Conservation (phyloP, 306 rosid species). For the Heteromeles arbutifolia region DNA sequence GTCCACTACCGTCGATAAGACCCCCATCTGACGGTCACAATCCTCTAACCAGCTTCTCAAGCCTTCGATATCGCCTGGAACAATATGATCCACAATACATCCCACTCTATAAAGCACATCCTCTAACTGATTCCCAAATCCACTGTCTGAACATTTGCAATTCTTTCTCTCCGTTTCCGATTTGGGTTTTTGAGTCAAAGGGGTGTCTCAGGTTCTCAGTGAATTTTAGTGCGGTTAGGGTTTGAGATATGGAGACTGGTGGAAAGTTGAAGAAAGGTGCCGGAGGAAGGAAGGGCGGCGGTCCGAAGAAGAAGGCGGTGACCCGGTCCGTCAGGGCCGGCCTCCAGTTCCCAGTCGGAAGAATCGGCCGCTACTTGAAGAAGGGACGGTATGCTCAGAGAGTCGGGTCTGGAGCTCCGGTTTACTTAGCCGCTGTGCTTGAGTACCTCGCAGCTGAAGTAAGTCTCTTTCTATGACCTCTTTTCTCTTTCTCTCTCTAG, state of each 20-base stretch:
- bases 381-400: constrained; percentile 59
- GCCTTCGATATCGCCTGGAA: not conserved
- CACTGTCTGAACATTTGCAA: not conserved
- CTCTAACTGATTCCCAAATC: not conserved
- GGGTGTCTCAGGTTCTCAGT: not conserved
- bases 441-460: constrained; percentile 80
- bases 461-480: not conserved
- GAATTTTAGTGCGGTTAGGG: not conserved
- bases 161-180: not conserved
- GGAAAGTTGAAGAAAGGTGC: constrained; percentile 62
- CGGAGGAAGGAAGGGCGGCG: constrained; percentile 58
- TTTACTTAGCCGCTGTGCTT: constrained; percentile 68
- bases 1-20: constrained; percentile 32
- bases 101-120: constrained; percentile 21
- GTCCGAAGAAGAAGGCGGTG: constrained; percentile 73
- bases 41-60: not conserved
- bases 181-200: not conserved
- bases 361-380: constrained; percentile 71
- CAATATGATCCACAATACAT: not conserved
- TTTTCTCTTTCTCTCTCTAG: not conserved
- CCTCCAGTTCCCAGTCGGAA: constrained; percentile 69
- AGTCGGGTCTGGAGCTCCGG: constrained; percentile 66
- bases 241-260: constrained; percentile 37
- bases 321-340: constrained; percentile 61
- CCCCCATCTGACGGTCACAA: constrained; percentile 28